These are phyloP conservation scores for Sporothrix inflata DNA, from an alignment of 2,329 filamentous ascomycete genomes.

Conservation along the genomic window DNA sequence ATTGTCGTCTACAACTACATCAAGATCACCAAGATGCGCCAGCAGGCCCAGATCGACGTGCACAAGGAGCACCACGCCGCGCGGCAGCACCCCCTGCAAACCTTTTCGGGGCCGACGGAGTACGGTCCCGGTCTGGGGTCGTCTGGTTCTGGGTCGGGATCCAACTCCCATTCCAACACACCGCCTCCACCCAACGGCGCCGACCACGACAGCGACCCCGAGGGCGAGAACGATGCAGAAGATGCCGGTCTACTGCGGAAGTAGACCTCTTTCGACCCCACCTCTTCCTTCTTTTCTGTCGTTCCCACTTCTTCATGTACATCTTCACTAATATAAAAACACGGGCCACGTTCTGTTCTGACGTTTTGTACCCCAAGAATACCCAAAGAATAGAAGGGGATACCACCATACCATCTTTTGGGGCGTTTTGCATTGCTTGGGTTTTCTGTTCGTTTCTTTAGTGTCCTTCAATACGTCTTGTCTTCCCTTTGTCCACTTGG, in stretches of 20 bases:
- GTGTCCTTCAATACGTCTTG: no score
- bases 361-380: neutral
- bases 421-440: neutral
- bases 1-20: slow-evolving; percentile 93
- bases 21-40: slow-evolving; percentile 87
- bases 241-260: slow-evolving; percentile 53
- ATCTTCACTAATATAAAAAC: neutral
- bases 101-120: slow-evolving; percentile 1
- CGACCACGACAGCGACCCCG: slow-evolving; percentile 33
- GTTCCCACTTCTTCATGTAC: neutral
- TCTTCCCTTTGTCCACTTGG: neutral
- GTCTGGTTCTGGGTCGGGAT: neutral
- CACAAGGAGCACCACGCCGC: slow-evolving; percentile 45
- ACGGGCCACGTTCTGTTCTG: neutral
- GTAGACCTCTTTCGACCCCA: neutral
- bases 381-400: neutral
- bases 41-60: slow-evolving; percentile 65
- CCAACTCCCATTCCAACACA: neutral
- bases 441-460: neutral
- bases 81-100: slow-evolving; percentile 11
- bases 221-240: slow-evolving; percentile 47
- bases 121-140: neutral
- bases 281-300: neutral
- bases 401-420: neutral
- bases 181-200: slow-evolving; percentile 23